Evolutionary conservation across 2,329 filamentous ascomycete species (phyloP), one percentile per base, ranked within the genome.

Genomic region (Aspergillus japonicus): DNA sequence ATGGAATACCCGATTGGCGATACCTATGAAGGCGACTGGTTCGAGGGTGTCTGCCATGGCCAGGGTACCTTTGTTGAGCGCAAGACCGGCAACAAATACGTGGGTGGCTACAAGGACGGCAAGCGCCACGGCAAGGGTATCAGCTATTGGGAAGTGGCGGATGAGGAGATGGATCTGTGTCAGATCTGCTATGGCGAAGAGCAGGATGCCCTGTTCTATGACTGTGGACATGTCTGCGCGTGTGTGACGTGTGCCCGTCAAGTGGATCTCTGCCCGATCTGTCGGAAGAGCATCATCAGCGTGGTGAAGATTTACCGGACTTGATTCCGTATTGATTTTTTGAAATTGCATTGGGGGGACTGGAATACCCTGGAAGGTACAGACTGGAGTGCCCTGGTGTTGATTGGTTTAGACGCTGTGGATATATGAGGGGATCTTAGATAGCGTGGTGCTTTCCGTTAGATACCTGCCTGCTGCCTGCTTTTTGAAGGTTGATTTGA

Each of bases 161-260:
- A 87, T 57, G 85, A 87, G 59, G 83, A 86, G 62, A 81, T 83
- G 71, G 78, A 82, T 50, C 69, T 84, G 5, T 88, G 86, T 69
- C 80, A 83, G 58, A 87, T 88, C 59, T 88, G 86, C 75, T 88
- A 83, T 71, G 81, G 83, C n/a, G 80, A 82, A 49, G 81, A 82
- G 47, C 83, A 85, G 56, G 83, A 86, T 61, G 82, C 84, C 4
- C 79, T 85, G 6, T 87, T 88, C 69, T 85, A 84, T 64, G 83
- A 85, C 63, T 88, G 86, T 64, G 86, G 86, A 0, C 86, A 88
- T 67, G 83, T 88, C 19, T 82, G 85, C 50, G 82, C 85, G 3
- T 88, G 86, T 63, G 74, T 84, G 59, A 75, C 75, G n/a, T 88
- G 86, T 67, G 85, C 86, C 12, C 78, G 78, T 54, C 80, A 83